Percentiles rank a stretch among this genome's conserved stretches.
Conservation (phyloP, 2,329 filamentous ascomycete genomes). For the Sarocladium oryzae region DNA sequence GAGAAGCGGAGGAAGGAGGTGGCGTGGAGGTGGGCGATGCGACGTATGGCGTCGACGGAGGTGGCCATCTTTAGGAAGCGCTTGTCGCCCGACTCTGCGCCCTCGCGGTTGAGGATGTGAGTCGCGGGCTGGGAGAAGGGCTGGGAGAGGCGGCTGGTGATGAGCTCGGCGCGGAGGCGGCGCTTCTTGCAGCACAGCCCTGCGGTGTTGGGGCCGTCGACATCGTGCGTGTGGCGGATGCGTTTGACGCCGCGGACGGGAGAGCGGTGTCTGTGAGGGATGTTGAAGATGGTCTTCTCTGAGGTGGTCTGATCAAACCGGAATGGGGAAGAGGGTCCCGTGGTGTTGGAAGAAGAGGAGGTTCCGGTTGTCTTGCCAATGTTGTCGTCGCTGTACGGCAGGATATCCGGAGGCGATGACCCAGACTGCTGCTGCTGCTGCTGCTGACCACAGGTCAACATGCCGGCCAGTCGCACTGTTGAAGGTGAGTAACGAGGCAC, state of each 20-base stretch:
- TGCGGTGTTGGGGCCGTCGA: slow-evolving; percentile 50
- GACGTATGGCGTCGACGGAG: slow-evolving; percentile 23
- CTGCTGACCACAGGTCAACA: not conserved
- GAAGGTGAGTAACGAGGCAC: slow-evolving; percentile 1
- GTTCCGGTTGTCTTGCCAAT: not conserved
- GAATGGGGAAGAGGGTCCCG: not conserved
- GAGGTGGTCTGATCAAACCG: not conserved
- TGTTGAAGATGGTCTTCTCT: not conserved
- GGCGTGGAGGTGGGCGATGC: slow-evolving; percentile 38
- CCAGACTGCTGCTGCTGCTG: not conserved
- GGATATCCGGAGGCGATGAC: not conserved
- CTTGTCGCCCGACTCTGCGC: slow-evolving; percentile 35
- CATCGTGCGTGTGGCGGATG: slow-evolving; percentile 45
- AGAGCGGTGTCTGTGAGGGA: not conserved
- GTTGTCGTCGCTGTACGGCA: not conserved
- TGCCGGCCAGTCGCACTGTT: not conserved
- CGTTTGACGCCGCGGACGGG: slow-evolving; percentile 36
- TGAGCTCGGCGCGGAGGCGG: slow-evolving; percentile 53
- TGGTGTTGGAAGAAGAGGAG: not conserved
- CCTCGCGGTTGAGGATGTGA: slow-evolving; percentile 60
- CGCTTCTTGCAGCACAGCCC: slow-evolving; percentile 58
- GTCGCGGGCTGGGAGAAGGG: slow-evolving; percentile 65
- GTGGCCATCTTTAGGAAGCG: slow-evolving; percentile 43
- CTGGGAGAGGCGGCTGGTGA: slow-evolving; percentile 63
- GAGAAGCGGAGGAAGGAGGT: slow-evolving; percentile 56